Evolutionary conservation across 805 yeast species (phyloP), one percentile per base, ranked within the genome.

Genomic region (Wickerhamiella azyma): DNA sequence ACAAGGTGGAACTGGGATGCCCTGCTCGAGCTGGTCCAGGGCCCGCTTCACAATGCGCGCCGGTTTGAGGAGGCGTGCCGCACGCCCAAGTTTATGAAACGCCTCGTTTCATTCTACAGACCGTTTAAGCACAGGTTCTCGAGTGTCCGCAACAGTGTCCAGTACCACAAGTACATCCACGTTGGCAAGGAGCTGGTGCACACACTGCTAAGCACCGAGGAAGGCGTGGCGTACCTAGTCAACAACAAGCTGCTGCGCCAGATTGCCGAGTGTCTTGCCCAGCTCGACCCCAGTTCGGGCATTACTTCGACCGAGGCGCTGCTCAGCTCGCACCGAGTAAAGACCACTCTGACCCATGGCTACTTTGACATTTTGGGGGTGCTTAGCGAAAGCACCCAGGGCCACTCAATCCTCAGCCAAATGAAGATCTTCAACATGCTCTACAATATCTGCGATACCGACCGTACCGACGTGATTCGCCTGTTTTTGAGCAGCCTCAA

Each of bases 41-140:
- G 96, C 0, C 95, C 96, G 0, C 62, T 92, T n/a, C 62, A 75
- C 48, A 79, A 76, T 55, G 79, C 83, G 0, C 75, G 69, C 52
- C 67, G 85, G 41, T 68, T 92, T 37, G 94, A 85, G 28, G 97
- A 89, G 47, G 67, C 81, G 1, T 69, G 77, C 30, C 77, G 73
- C 54, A 79, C 81, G 2, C 85, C 96, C 0, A 89, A 88, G 56
- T 85, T 92, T 55, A 70, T 88, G 59, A 88, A 89, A 58, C 66
- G 96, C 47, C 60, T 92, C 21, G 61, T 88, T 54, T 83, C 94
- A 1, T 92, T 89, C 59, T 89, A 78, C 59, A 69, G 97, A 45
- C 98, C 99, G 0, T 81, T 88, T 65, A 88, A 94, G 62, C 77
- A 79, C 55, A 67, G 96, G 46, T 89, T 86, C 61, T 68, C 82